Percentiles rank a stretch among this genome's conserved stretches.
These are phyloP conservation scores for Chlorella ohadii DNA, from an alignment of 139 green algal genomes.

Conservation along the genomic window DNA sequence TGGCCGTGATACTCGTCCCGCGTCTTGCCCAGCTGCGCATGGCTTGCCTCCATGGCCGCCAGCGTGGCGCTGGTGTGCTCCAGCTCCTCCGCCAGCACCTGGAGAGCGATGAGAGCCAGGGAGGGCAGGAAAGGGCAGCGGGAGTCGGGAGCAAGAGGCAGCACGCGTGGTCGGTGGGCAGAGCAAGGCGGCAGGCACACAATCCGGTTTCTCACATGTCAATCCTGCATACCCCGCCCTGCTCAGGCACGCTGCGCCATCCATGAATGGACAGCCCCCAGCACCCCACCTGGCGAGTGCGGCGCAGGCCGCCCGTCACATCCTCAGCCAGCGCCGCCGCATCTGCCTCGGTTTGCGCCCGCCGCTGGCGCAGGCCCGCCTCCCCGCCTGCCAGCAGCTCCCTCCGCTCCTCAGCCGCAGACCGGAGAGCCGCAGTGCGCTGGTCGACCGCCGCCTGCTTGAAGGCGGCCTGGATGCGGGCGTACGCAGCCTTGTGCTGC, in stretches of 20 bases:
- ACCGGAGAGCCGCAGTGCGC: neutral
- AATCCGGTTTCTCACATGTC: no score
- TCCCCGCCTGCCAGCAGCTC: constrained; percentile 47
- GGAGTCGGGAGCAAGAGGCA: neutral
- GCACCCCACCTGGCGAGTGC: constrained; percentile 65
- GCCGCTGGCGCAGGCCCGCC: constrained; percentile 33
- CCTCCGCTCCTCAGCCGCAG: constrained; percentile 17
- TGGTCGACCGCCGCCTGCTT: constrained; percentile 29
- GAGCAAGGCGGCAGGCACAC: no score
- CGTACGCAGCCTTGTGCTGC: constrained; percentile 36
- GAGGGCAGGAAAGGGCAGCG: neutral
- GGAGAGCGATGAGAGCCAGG: neutral
- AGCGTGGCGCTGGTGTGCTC: constrained; percentile 75
- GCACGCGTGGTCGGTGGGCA: no score
- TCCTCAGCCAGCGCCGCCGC: constrained; percentile 53
- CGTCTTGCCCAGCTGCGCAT: constrained; percentile 53
- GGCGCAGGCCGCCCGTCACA: constrained; percentile 73
- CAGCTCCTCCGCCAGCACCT: constrained; percentile 62
- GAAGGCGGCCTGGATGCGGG: constrained; percentile 30
- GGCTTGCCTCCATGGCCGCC: constrained; percentile 68
- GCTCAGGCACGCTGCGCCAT: no score
- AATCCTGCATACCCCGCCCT: no score
- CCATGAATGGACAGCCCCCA: no score
- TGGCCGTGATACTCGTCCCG: constrained; percentile 65
- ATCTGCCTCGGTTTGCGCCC: constrained; percentile 57